Evolutionary conservation across 306 rosid genomes (phyloP).

Genomic region (Pterocarpus santalinus): DNA sequence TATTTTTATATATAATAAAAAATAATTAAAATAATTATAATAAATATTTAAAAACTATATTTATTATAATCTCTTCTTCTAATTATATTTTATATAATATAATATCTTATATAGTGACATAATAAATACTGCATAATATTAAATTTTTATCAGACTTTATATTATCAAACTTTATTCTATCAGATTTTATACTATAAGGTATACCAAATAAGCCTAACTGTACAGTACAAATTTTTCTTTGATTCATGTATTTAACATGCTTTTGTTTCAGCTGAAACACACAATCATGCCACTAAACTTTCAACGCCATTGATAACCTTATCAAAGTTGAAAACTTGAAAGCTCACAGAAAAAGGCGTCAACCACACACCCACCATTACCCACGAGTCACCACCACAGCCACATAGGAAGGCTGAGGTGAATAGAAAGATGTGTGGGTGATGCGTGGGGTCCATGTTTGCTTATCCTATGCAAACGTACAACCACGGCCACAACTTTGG

Average conservation of each 20-base stretch:
- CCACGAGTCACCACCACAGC: constrained; percentile 46
- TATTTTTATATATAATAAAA: too few species aligned
- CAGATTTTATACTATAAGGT: too few species aligned
- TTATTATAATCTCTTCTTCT: too few species aligned
- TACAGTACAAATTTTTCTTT: neutral
- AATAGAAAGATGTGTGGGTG: constrained; percentile 45
- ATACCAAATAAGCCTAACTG: too few species aligned
- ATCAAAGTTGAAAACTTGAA: constrained; percentile 51
- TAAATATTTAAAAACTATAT: too few species aligned
- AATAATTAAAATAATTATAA: too few species aligned
- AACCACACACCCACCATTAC: constrained; percentile 55
- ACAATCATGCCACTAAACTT: constrained; percentile 39
- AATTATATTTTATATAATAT: too few species aligned
- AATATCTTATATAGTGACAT: too few species aligned
- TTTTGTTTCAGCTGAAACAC: constrained; percentile 12
- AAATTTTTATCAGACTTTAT: too few species aligned
- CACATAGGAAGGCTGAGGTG: constrained; percentile 62
- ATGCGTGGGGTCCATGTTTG: constrained; percentile 58
- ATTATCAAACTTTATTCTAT: too few species aligned
- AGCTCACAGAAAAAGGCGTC: constrained; percentile 25
- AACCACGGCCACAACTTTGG: constrained; percentile 60
- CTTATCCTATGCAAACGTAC: constrained; percentile 50
- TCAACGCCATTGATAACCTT: constrained; percentile 46
- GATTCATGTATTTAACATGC: constrained; percentile 26
- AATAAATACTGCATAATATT: too few species aligned